Evolutionary conservation across 306 rosid genomes (phyloP), one percentile per base, ranked within the genome.

Genomic region (Glycyrrhiza uralensis): DNA sequence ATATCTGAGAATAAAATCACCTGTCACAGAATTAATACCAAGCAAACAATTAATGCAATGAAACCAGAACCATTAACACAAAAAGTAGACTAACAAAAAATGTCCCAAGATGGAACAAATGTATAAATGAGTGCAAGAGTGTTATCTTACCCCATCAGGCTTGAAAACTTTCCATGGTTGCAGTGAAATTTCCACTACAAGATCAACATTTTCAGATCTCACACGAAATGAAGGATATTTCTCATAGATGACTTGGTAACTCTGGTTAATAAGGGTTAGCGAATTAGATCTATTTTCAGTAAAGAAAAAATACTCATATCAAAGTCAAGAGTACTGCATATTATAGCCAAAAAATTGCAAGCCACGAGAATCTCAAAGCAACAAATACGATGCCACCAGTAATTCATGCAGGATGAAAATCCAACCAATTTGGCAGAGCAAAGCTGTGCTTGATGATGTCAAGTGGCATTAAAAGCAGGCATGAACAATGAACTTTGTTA

Each of bases 1-100:
- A 90, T 92, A 79, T 92, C 98, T 0, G 96, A 92, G 87, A 92
- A 92, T 60, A 92, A 84, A 76, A 92, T 92, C 72, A 92, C 98
- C 98, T 92, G 84, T 71, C 65, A 60, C 69, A 64, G 45, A 76
- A 56, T 47, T 4, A 28, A 18, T 12, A 14, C 35, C 22, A 49
- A 38, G 71, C 9, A 47, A 72, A 60, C 35, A 22, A 14, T 73
- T 61, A 32, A 86, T 77, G 76, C 50, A 76, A 72, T 54, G 56
- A 1, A 41, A 66, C 56, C 33, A 54, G 23, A 39, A 41, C 47
- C 18, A 58, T n/a, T 32, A 47, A 13, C 30, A 24, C 45, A 44
- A 67, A 39, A 18, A 33, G 54, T 24, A 13, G n/a, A 5, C 8
- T 3, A 12, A 19, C 22, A 45, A 24, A 11, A 28, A 13, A n/a